phyloP scores from a whole-genome alignment of 495 filamentous ascomycete genomes.

The Poronia punctata region DNA sequence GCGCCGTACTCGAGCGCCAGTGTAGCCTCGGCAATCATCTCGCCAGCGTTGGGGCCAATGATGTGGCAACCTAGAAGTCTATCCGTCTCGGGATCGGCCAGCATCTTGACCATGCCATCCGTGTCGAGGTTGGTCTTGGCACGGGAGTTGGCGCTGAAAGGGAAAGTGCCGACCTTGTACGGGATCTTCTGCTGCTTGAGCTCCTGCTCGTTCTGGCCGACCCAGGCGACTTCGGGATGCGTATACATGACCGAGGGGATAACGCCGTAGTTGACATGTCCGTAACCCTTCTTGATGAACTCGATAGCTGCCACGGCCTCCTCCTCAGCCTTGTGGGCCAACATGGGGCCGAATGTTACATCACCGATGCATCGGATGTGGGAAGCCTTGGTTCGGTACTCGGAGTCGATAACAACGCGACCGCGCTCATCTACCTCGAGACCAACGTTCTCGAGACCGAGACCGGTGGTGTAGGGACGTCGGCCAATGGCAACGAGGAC shows the following conservation, averaged over 20 bases:
- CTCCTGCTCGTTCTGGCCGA: conserved; percentile 95
- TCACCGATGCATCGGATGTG: conserved; percentile 97
- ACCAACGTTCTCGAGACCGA: conserved; percentile 89
- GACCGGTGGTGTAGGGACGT: conserved; percentile 84
- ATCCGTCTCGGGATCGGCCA: conserved; percentile 94
- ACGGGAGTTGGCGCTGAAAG: conserved; percentile 93
- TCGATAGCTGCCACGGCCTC: conserved; percentile 91
- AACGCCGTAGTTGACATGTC: conserved; percentile 97
- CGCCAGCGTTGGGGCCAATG: conserved; percentile 88
- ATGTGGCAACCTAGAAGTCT: conserved; percentile 93
- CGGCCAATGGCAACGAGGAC: conserved; percentile 96
- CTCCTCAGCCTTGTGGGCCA: conserved; percentile 99
- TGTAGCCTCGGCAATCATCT: conserved; percentile 98
- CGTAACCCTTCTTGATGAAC: conserved; percentile 94
- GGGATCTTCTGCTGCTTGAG: conserved; percentile 82
- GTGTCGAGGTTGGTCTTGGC: conserved; percentile 98
- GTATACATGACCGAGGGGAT: conserved; percentile 99
- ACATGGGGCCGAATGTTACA: conserved; percentile 96
- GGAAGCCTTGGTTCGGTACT: conserved; percentile 94
- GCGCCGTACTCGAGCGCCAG: conserved; percentile 95
- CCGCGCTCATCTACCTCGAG: conserved; percentile 91
- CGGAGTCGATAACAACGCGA: conserved; percentile 91
- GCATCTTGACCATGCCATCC: conserved; percentile 94
- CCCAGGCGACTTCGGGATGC: conserved; percentile 96
- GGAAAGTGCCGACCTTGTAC: conserved; percentile 89